Evolutionary conservation across 2,329 filamentous ascomycete species (phyloP).

Genomic region (Teratosphaeria gauchensis): DNA sequence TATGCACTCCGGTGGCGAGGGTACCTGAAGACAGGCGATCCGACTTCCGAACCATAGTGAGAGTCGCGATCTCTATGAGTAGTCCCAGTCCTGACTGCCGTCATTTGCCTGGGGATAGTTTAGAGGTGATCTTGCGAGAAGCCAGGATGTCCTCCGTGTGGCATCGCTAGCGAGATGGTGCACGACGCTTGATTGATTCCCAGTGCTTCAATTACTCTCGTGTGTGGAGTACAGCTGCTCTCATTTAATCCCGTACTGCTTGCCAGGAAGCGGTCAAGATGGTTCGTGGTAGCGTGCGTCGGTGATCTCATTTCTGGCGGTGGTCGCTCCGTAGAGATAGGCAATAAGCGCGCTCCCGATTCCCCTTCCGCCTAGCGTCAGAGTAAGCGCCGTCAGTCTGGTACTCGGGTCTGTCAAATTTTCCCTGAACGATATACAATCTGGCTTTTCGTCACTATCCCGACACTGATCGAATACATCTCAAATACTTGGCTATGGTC

Average conservation of each 20-base stretch:
- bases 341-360: background rate
- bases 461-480: background rate
- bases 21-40: constrained; percentile 11
- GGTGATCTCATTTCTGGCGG: background rate
- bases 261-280: background rate
- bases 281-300: background rate
- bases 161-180: background rate
- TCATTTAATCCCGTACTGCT: too few relatives aligned
- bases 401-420: background rate
- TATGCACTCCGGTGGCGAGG: constrained; percentile 11
- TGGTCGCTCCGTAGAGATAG: background rate
- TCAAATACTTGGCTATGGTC: background rate
- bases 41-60: constrained; percentile 19
- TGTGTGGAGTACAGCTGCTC: background rate
- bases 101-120: too few relatives aligned
- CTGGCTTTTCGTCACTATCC: background rate
- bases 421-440: background rate
- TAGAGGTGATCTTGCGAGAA: too few relatives aligned
- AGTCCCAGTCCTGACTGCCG: too few relatives aligned
- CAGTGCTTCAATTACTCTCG: background rate
- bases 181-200: background rate
- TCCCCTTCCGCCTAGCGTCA: background rate
- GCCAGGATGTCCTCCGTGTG: too few relatives aligned
- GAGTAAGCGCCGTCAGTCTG: background rate
- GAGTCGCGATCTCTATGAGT: background rate